Evolutionary conservation across 768 basidiomycete species (phyloP), one percentile per base, ranked within the genome.

Genomic region (Lentinus brumalis): DNA sequence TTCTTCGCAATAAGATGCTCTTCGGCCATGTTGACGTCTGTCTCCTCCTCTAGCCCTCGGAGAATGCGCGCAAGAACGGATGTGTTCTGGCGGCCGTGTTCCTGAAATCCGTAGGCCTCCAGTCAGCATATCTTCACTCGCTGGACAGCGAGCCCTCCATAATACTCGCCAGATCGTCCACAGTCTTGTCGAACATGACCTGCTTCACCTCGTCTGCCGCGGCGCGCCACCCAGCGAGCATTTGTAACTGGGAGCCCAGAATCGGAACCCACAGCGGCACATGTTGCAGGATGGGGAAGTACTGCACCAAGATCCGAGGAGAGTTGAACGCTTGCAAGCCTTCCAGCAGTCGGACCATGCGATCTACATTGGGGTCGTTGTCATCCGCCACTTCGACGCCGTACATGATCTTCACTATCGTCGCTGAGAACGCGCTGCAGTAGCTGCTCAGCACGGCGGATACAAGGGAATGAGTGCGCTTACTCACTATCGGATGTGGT

Each of bases 341-440:
- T 2, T 7, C 31, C 6, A 54, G 45, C 29, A 42, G 50, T 30
- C 59, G 53, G 26, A 65, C 62, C 21, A 64, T 61, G 39, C 58
- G 32, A 31, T 29, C 50, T 29, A 70, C 41, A 41, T 52, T 61
- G 8, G 50, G 31, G 47, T 70, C 69, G 39, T 63, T 35, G 14
- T 57, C 52, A 16, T 40, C 49, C 32, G 50, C 49, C 16, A 68
- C 56, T 15, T 60, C 56, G 53, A 67, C 54, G 30, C 67, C 67
- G 44, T 68, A 68, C 5, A 55, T 59, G 10, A 66, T 45, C 52
- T 49, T 55, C 54, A 68, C 42, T 18, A 68, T 68, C 11, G 62
- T 45, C 9, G 58, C 54, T 6, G 58, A 63, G 50, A 61, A 50
- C 32, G 39, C 50, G 40, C 68, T 67, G 26, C 18, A 6, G 16